These are phyloP conservation scores for Blastocystis sp. DNA, from an alignment of 352 stramenopile genomes.

Conservation along the genomic window DNA sequence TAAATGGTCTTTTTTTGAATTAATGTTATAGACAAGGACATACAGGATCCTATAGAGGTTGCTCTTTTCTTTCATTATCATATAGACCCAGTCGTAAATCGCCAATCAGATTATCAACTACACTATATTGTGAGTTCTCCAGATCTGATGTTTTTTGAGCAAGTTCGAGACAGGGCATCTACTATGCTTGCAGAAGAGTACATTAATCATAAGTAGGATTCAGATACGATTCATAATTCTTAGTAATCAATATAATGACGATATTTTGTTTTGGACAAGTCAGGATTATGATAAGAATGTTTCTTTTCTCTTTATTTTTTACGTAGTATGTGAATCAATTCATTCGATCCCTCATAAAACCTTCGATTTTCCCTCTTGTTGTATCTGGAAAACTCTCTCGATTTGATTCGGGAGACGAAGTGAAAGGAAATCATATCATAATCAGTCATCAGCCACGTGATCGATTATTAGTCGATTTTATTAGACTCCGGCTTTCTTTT, in stretches of 20 bases:
- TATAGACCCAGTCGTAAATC: neutral
- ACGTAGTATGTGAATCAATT: slow-evolving; percentile 1
- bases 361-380: slow-evolving; percentile 10
- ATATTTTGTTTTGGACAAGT: slow-evolving; percentile 5
- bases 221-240: neutral
- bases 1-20: neutral
- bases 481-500: slow-evolving; percentile 19
- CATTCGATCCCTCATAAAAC: neutral
- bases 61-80: neutral
- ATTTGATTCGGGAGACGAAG: neutral
- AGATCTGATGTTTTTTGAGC: neutral
- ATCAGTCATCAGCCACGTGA: neutral
- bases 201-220: neutral
- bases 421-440: neutral
- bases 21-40: neutral
- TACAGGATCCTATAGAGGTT: neutral
- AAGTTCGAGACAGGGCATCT: neutral
- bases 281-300: neutral
- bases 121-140: neutral
- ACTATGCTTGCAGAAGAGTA: neutral
- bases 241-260: slow-evolving; percentile 39
- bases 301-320: neutral
- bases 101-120: neutral
- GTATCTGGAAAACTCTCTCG: neutral
- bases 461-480: slow-evolving; percentile 8